Conservation (phyloP, 129 eudicot genomes). For the Arctium minus region DNA sequence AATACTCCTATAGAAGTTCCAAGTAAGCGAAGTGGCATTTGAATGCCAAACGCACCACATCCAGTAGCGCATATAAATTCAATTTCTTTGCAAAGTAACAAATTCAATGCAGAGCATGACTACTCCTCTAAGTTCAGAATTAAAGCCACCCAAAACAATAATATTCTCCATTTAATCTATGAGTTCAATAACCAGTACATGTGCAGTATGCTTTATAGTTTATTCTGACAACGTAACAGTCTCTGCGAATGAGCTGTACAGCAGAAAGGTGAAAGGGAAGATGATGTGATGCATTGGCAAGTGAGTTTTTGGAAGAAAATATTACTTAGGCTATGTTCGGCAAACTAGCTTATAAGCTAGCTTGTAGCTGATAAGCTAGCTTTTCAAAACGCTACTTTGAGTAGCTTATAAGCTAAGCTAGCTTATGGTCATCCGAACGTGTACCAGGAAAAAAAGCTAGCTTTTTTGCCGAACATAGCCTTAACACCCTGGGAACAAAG, state of each 20-base stretch:
- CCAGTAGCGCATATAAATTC: neutral
- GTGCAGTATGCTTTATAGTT: neutral
- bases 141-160: neutral
- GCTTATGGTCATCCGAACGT: too few species aligned
- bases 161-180: neutral
- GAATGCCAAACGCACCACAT: neutral
- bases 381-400: too few species aligned
- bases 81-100: neutral
- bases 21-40: neutral
- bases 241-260: neutral
- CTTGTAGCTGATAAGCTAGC: too few species aligned
- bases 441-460: too few species aligned
- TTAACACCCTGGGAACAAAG: slow-evolving; percentile 25
- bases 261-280: slow-evolving; percentile 42
- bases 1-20: neutral
- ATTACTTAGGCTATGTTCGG: neutral
- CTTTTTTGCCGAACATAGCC: neutral
- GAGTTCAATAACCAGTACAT: neutral
- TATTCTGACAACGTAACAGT: neutral
- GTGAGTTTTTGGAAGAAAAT: slow-evolving; percentile 23
- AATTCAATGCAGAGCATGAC: neutral
- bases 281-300: slow-evolving; percentile 8
- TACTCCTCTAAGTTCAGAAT: neutral
- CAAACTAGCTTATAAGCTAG: too few species aligned
- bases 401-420: too few species aligned